Base-by-base conservation (phyloP, 345 rosid genomes). In the Physaria fendleri region DNA sequence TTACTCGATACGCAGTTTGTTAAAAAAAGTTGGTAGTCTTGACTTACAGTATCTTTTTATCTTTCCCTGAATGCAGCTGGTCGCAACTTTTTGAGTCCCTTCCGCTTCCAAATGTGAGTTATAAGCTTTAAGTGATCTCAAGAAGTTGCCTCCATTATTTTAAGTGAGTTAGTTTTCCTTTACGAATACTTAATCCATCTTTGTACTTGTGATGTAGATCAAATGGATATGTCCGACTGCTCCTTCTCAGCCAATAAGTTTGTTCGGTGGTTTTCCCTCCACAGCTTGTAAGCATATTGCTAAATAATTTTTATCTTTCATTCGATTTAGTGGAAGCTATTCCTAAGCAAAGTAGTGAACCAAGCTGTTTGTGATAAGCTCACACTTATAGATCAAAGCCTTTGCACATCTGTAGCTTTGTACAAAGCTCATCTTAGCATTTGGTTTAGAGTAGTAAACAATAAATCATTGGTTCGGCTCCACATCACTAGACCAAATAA, bases 211-310 rank as follows among this genome's bases (percentile, higher is more conserved):
- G 59, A 41, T 76, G 39, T 81, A 93, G 97, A 89, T 93, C 64
- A 93, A 93, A 75, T 89, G 99, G 99, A 87, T 93, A 66, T 93
- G 99, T 77, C 99, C 99, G 8, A 93, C 99, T 71, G 91, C 99
- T 66, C 97, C 99, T 57, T 82, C 92, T 71, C 94, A 50, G 59
- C 99, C 96, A 6, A 68, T 93, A 72, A 77, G 80, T 54, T 44
- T 89, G 59, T 93, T 93, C 76, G 97, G 95, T 66, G 99, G 99
- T 71, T 89, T 89, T 62, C 99, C 97, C 46, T 83, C 97, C 58
- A 89, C 96, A 57, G 97, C 99, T 62, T 93, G 99, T 89, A 77
- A 79, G 97, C 68, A 44, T 40, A 43, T 55, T 75, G 62, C 49
- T 23, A 17, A 50, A 56, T 39, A 34, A 14, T 17, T 28, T 37